Evolutionary conservation across 1,284 basidiomycete species (phyloP), one percentile per base, ranked within the genome.

Genomic region (Schizophyllum commune): DNA sequence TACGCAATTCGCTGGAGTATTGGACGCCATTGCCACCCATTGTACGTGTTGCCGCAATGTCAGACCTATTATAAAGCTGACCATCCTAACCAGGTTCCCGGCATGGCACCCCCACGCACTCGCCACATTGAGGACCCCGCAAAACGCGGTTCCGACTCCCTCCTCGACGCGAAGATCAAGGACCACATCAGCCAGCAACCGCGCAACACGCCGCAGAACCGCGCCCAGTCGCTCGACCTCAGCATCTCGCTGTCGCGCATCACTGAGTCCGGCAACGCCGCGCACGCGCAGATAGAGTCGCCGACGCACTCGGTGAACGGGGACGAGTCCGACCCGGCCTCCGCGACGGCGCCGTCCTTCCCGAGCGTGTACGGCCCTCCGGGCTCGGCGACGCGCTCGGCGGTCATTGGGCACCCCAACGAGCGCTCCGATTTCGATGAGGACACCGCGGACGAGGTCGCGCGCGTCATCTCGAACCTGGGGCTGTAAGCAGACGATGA

Each of bases 111-210:
- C 66, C 34, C 34, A 13, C 87, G 84, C 63, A 80, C 82, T 39
- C 83, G 86, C 60, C 80, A 87, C 67, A 78, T 80, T 19, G 87
- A 92, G 64, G 91, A 93, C 66, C 81, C 85, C 0, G 73, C 88
- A 64, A 94, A 94, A 72, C 86, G 92, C 57, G 91, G 91, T 20
- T 94, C 92, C 0, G 93, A 96, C 73, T 91, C 92, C 9, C 77
- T 92, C 39, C 78, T 94, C n/a, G 92, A 94, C 68, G 85, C 92
- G 52, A 93, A 94, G 72, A 72, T 95, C 51, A 91, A 89, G 72
- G 89, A 92, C 65, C 86, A 88, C 61, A 80, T 84, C 61, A 79
- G 83, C 56, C 89, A 90, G 71, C 88, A 89, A 9, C 83, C 52
- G n/a, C 52, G 21, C n/a, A 19, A 88, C 59, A 89, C 89, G 2